phyloP scores from a whole-genome alignment of 306 rosid species.

The Castanea mollissima region DNA sequence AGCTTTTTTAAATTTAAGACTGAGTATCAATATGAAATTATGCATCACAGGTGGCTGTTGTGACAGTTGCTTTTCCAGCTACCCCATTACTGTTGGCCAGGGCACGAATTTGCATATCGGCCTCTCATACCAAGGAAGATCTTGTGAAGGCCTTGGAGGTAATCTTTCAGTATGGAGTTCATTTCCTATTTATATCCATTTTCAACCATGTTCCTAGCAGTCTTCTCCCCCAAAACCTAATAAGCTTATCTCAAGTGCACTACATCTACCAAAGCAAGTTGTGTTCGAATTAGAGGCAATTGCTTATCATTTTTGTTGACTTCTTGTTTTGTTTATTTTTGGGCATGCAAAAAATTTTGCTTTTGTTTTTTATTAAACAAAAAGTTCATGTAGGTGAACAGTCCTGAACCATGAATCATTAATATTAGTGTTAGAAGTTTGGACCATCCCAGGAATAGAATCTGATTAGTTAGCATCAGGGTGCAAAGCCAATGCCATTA shows the following conservation, averaged over 20 bases:
- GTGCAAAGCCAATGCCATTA: neutral
- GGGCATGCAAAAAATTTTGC: neutral
- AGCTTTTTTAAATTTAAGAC: neutral
- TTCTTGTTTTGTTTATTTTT: neutral
- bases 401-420: neutral
- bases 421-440: neutral
- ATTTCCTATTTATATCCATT: neutral
- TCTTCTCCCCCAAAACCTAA: neutral
- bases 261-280: too few species aligned
- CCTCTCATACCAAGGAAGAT: slow-evolving; percentile 87
- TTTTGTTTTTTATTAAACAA: neutral
- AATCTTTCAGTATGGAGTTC: neutral
- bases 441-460: neutral
- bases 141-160: slow-evolving; percentile 80
- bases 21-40: neutral
- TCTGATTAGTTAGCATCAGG: neutral
- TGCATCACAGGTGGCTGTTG: slow-evolving; percentile 72
- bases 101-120: slow-evolving; percentile 93
- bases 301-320: neutral
- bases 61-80: slow-evolving; percentile 92
- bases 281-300: too few species aligned
- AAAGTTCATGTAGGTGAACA: neutral
- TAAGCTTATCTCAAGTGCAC: neutral
- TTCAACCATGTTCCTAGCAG: neutral
- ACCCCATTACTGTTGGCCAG: slow-evolving; percentile 85